Evolutionary conservation across 2,329 filamentous ascomycete species (phyloP), one percentile per base, ranked within the genome.

Genomic region (Xylaria sp.): DNA sequence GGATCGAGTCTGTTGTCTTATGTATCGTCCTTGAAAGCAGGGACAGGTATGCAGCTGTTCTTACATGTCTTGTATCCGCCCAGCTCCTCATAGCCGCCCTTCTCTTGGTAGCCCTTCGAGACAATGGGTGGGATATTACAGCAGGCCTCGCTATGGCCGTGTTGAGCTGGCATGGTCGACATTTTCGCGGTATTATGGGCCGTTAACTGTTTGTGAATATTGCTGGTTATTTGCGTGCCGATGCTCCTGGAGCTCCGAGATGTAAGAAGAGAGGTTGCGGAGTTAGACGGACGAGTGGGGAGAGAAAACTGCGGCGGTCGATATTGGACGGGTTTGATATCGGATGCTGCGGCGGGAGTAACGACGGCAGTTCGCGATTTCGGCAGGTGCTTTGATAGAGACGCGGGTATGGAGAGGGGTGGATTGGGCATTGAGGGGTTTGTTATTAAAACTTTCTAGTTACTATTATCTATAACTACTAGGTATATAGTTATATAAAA

Each of bases 91-190:
- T 88, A 90, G 59, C 77, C 79, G 65, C 88, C 88, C 79, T 86
- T 87, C 39, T 79, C 76, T 59, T 82, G 73, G 77, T 90, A 90
- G 13, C 82, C 85, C 70, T 84, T 82, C 5, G 82, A 75, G n/a
- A 87, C 79, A 50, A 89, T 82, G 6, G 87, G 86, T 9, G 88
- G 85, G 58, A 88, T 81, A 74, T 85, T 87, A 76, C 86, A 88
- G 81, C 86, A 88, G 73, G 85, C 82, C 76, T 64, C 79, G 74
- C 81, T 85, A 77, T 87, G 85, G 77, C 85, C 85, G 74, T 82
- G 80, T 66, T 82, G 80, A 25, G 84, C 83, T 47, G 81, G 81
- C 82, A 85, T 85, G 38, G 81, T 79, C 73, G 84, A 83, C 83
- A 85, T 85, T 25, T 64, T 74, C 70, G 69, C 73, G 66, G 59